Percentiles rank a stretch among this genome's conserved stretches.
phyloP scores from a whole-genome alignment of 1,284 basidiomycete species.

The Apiotrichum siamense region DNA sequence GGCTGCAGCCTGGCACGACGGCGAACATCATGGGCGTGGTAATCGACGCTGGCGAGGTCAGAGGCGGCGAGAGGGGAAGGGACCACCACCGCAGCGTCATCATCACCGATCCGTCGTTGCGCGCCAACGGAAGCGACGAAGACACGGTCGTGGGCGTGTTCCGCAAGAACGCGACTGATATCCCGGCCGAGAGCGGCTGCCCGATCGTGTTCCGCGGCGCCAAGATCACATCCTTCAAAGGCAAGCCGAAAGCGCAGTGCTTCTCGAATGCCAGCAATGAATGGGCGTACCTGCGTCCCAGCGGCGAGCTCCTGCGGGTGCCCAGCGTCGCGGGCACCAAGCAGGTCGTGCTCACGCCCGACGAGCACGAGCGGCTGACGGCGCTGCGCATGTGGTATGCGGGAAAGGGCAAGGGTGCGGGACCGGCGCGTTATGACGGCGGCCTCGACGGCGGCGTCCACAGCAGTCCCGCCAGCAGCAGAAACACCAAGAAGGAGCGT shows the following conservation, averaged over 20 bases:
- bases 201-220: slow-evolving; percentile 23
- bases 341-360: background rate
- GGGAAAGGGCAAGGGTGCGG: background rate
- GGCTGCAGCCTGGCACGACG: background rate
- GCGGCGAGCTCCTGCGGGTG: background rate
- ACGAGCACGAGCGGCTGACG: background rate
- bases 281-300: background rate
- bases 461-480: too few relatives aligned
- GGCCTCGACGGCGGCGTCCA: too few relatives aligned
- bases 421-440: background rate
- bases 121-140: slow-evolving; percentile 14
- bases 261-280: slow-evolving; percentile 10
- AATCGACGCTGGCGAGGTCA: background rate
- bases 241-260: slow-evolving; percentile 27
- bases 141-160: slow-evolving; percentile 30
- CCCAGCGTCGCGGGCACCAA: background rate
- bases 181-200: slow-evolving; percentile 13
- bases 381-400: background rate
- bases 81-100: slow-evolving; percentile 21
- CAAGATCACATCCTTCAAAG: slow-evolving; percentile 19
- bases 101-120: slow-evolving; percentile 26
- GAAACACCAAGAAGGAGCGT: background rate
- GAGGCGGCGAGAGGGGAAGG: slow-evolving; percentile 1
- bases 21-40: slow-evolving; percentile 17
- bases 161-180: slow-evolving; percentile 8